phyloP scores from a whole-genome alignment of 1,284 basidiomycete species.

The Cutaneotrichosporon dermatis region DNA sequence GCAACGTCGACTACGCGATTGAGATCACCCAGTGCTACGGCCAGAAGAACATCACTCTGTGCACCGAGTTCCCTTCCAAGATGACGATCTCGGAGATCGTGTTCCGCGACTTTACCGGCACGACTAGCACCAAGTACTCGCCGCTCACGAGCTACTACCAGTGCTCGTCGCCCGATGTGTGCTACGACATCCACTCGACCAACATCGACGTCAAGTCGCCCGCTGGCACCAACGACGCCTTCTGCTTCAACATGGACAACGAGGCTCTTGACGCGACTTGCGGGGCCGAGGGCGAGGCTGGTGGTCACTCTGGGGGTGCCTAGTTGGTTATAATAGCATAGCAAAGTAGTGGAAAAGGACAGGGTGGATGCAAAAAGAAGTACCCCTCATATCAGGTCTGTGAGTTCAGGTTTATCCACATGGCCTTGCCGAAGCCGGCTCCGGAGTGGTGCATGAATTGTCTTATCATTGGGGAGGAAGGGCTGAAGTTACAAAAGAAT shows the following conservation, averaged over 20 bases:
- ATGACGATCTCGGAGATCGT: background rate
- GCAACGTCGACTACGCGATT: constrained; percentile 9
- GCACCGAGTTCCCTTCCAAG: background rate
- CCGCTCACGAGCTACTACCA: background rate
- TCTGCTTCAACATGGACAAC: constrained; percentile 5
- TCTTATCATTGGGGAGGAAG: constrained; percentile 63
- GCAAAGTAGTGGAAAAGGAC: no score
- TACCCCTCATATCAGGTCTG: constrained; percentile 51
- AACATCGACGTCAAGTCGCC: background rate
- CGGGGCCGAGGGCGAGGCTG: background rate
- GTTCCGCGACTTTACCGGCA: constrained; percentile 1
- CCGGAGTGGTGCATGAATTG: constrained; percentile 99
- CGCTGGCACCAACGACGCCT: background rate
- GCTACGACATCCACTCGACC: background rate
- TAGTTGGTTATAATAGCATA: no score
- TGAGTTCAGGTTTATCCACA: constrained; percentile 46
- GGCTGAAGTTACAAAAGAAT: background rate
- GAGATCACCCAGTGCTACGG: constrained; percentile 4
- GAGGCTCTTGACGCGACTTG: background rate
- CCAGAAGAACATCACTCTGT: background rate
- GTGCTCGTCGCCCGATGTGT: background rate
- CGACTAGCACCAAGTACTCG: background rate
- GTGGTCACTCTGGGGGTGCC: background rate
- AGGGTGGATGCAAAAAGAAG: background rate
- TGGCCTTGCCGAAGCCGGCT: constrained; percentile 53